Conservation (phyloP, 2,329 filamentous ascomycete genomes). For the Sporothrix brunneoviolacea region DNA sequence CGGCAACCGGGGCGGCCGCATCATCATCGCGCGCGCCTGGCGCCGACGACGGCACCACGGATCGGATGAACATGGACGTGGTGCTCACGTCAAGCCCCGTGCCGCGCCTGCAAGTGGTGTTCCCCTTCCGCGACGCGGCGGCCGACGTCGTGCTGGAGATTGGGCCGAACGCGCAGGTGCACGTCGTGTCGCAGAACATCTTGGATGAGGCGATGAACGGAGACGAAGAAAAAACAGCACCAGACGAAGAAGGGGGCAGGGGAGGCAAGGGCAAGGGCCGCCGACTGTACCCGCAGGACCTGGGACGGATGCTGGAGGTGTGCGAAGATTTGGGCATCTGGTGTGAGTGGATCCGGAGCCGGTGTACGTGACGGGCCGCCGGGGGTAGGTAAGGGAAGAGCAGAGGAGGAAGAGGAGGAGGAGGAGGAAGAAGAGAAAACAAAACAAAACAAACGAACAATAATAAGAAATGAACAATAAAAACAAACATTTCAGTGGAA, state of each 20-base stretch:
- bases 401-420: background rate
- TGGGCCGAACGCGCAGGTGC: slow-evolving; percentile 51
- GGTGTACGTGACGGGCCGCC: slow-evolving; percentile 20
- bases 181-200: slow-evolving; percentile 53
- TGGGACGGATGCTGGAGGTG: slow-evolving; percentile 41
- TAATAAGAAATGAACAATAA: no score
- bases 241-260: background rate
- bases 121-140: slow-evolving; percentile 42
- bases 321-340: slow-evolving; percentile 48
- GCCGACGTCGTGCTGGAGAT: slow-evolving; percentile 54
- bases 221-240: background rate
- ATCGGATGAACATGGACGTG: slow-evolving; percentile 40
- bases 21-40: background rate
- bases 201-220: slow-evolving; percentile 24
- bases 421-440: no score
- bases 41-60: background rate
- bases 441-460: no score
- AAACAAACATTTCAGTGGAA: no score
- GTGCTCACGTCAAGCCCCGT: slow-evolving; percentile 45
- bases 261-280: slow-evolving; percentile 27
- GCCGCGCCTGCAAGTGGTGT: slow-evolving; percentile 45
- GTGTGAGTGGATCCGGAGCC: slow-evolving; percentile 45
- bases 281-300: slow-evolving; percentile 33
- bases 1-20: background rate
- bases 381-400: background rate